Evolutionary conservation across 2,329 filamentous ascomycete species (phyloP), one percentile per base, ranked within the genome.

Genomic region (Sclerotinia nivalis): DNA sequence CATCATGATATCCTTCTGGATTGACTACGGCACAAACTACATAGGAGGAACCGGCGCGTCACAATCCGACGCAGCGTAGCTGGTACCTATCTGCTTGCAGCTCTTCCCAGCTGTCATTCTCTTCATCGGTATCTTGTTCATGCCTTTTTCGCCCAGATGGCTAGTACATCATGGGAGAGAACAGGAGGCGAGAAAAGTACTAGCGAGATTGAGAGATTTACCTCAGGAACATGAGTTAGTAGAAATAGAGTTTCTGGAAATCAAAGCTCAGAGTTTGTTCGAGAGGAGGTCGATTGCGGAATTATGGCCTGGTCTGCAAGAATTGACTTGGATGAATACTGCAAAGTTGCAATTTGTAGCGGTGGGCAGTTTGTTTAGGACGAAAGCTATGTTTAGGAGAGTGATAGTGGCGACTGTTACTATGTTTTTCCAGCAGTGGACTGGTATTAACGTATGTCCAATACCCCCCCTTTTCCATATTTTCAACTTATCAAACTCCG

Each of bases 121-220:
- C 1, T 87, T 89, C 40, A 75, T 85, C 15, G 91, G 91, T 50
- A 93, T 93, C 85, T 76, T 91, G 15, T 92, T 92, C 80, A 92
- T 94, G 90, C 92, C 91, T 0, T 93, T 91, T 80, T 91, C 87
- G 0, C 92, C 92, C 0, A 85, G 92, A 74, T 93, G 91, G 91
- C 84, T 95, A 1, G 81, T 91, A 12, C 88, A 93, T 77, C 89
- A 91, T 75, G 83, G 82, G 69, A 88, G 90, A 49, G 90, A 93
- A 75, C 84, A 84, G 0, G 91, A 94, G 77, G 90, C 89, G 0
- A 86, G 87, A 22, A 77, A 78, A 13, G 87, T 89, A 1, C 83
- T 95, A 1, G 87, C 90, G 0, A 83, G 78, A 64, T 86, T 95
- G 3, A 88, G 92, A 34, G 84, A 83, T 8, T 84, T 92, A 0